Conservation (phyloP, 2,329 filamentous ascomycete species). For the Colletotrichum sidae region DNA sequence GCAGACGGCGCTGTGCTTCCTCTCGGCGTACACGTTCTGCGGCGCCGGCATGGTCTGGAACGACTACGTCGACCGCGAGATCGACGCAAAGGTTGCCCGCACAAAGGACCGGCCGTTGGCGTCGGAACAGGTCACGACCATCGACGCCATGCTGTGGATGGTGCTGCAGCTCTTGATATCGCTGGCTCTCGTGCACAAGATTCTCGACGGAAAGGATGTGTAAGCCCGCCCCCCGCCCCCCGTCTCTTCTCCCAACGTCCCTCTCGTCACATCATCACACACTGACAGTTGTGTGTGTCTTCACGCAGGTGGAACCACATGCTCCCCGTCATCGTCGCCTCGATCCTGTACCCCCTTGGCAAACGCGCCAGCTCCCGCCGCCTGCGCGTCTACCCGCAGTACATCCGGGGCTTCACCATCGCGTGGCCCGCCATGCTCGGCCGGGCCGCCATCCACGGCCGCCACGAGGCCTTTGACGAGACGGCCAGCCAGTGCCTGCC, state of each 20-base stretch:
- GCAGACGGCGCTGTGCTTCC: slow-evolving; percentile 40
- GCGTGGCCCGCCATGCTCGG: slow-evolving; percentile 42
- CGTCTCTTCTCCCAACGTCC: no score
- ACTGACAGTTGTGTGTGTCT: no score
- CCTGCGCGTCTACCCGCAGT: slow-evolving; percentile 41
- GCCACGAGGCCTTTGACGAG: slow-evolving; percentile 37
- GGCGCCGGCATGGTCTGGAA: slow-evolving; percentile 48
- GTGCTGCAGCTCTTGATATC: slow-evolving; percentile 28
- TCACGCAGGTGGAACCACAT: slow-evolving; percentile 39
- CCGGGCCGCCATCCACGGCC: slow-evolving; percentile 39
- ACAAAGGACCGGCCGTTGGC: slow-evolving; percentile 45
- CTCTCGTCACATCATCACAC: no score
- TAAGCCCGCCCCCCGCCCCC: slow-evolving; percentile 2
- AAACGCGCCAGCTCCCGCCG: slow-evolving; percentile 39
- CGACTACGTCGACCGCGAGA: slow-evolving; percentile 45
- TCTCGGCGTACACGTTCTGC: slow-evolving; percentile 42
- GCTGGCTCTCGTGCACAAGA: slow-evolving; percentile 26
- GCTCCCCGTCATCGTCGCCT: slow-evolving; percentile 37
- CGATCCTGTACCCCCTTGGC: slow-evolving; percentile 41
- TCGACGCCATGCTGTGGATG: slow-evolving; percentile 40
- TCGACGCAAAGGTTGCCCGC: slow-evolving; percentile 43
- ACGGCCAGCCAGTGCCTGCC: slow-evolving; percentile 38
- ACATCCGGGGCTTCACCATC: slow-evolving; percentile 41
- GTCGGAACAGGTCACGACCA: slow-evolving; percentile 39
- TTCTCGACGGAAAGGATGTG: slow-evolving; percentile 33